Percentiles rank a stretch among this genome's conserved stretches.
Conservation (phyloP, 1,139 yeast genomes). For the Saccharomycopsis crataegensis region DNA sequence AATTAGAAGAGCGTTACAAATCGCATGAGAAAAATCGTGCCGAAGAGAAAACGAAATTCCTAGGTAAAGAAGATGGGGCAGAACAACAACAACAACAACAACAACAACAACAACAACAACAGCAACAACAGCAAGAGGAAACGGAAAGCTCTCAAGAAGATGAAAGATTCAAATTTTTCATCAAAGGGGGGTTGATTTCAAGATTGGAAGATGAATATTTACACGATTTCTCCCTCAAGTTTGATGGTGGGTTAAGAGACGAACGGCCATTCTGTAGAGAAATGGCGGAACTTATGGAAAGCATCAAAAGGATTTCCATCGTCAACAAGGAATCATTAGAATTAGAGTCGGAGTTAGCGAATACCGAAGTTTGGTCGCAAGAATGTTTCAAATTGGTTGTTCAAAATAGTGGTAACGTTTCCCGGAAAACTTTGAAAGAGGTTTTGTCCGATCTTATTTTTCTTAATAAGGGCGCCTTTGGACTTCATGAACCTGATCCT, state of each 20-base stretch:
- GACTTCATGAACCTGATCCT: constrained; percentile 5
- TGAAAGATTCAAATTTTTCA: neutral
- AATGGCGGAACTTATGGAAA: neutral
- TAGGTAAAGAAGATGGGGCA: too few species aligned
- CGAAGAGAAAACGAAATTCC: neutral
- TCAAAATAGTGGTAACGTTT: neutral
- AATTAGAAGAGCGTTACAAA: neutral
- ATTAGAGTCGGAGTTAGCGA: neutral
- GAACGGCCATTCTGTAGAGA: constrained; percentile 6
- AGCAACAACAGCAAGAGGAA: too few species aligned
- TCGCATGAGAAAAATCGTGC: neutral
- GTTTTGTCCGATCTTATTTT: constrained; percentile 1
- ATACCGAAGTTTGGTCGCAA: constrained; percentile 2
- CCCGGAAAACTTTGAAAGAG: constrained; percentile 2
- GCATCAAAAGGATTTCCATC: neutral
- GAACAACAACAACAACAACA: too few species aligned
- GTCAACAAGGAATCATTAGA: too few species aligned
- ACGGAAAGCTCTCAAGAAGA: too few species aligned
- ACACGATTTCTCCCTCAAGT: constrained; percentile 7
- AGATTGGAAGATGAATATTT: constrained; percentile 5
- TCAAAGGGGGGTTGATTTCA: constrained; percentile 4
- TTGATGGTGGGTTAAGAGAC: constrained; percentile 13
- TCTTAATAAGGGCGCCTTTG: constrained; percentile 5
- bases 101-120: too few species aligned
- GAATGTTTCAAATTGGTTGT: constrained; percentile 1